Base-by-base conservation (phyloP, 768 basidiomycete genomes). In the Russula brevipes region DNA sequence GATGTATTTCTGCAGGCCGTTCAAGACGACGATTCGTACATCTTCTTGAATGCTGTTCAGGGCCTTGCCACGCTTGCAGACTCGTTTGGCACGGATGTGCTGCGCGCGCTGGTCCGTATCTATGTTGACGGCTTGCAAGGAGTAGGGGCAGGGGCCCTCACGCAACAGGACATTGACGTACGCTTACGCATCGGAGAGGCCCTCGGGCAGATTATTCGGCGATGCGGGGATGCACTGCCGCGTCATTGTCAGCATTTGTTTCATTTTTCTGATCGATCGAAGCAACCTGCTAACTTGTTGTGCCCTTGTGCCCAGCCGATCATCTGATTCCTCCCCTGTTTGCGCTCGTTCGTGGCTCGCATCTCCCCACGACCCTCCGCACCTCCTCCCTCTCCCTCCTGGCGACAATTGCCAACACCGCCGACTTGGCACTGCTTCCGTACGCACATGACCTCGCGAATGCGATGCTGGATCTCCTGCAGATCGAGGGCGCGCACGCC, bases 1-100 rank as follows among this genome's bases (percentile, higher is more conserved):
- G 88, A 89, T 35, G 88, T 97, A 59, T 96, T 98, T 72, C 73
- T 95, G 65, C 85, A 91, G 70, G 82, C 86, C 0, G 74, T 95
- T 5, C 88, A 92, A 70, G 94, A 97, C 64, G 89, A 94, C 44
- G 96, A 98, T 70, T 93, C 91, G n/a, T 98, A 94, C 73, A 85
- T 98, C 59, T 98, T 93, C 71, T 77, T 98, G 57, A 94, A 94
- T 70, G 94, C 90, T 0, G 88, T 96, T 14, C 91, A 94, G 69
- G 95, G 95, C 0, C 79, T 98, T 1, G 83, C 87, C n/a, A 85
- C 82, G 4, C 86, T 98, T 82, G 93, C 88, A 0, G 87, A 94
- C 69, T 79, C 78, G 1, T 84, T 86, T 63, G 91, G 91, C 3
- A 82, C 81, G 66, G 87, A 91, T 11, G 86, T 94, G 12, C 72